Conservation (phyloP, 2,329 filamentous ascomycete genomes). For the Colletotrichum limetticola region DNA sequence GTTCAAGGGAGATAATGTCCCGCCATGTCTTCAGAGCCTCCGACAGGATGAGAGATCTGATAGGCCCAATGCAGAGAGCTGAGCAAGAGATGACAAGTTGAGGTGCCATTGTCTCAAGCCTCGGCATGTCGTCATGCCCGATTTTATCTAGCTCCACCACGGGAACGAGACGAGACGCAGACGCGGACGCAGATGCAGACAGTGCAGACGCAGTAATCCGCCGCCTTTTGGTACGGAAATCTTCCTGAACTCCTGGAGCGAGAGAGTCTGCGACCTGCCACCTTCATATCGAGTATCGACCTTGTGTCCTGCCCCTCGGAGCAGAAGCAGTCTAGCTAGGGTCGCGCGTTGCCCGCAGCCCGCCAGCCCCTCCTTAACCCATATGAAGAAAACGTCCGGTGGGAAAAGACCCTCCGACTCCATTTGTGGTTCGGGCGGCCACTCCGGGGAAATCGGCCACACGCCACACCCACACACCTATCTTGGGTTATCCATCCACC, state of each 20-base stretch:
- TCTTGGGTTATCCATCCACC: neutral
- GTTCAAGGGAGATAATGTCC: neutral
- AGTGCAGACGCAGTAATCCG: slow-evolving; percentile 7
- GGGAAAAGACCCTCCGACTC: neutral
- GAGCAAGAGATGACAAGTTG: neutral
- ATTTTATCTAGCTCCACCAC: slow-evolving; percentile 1
- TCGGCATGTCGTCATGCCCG: slow-evolving; percentile 31
- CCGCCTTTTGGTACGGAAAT: neutral
- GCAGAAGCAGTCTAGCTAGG: neutral
- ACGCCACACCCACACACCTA: neutral
- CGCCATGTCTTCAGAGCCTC: neutral
- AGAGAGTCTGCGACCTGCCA: neutral
- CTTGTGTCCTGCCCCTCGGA: neutral
- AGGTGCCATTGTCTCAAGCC: slow-evolving; percentile 8
- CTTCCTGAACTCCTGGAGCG: no score
- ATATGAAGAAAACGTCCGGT: neutral
- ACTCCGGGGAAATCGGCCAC: neutral
- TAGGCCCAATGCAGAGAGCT: neutral
- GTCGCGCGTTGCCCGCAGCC: neutral
- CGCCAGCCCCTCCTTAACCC: neutral
- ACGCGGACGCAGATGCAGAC: no score
- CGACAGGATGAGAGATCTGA: neutral
- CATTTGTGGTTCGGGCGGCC: neutral
- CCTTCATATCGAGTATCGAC: neutral
- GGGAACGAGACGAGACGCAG: slow-evolving; percentile 9